phyloP scores from a whole-genome alignment of 2,329 filamentous ascomycete genomes.

The Nemania serpens region DNA sequence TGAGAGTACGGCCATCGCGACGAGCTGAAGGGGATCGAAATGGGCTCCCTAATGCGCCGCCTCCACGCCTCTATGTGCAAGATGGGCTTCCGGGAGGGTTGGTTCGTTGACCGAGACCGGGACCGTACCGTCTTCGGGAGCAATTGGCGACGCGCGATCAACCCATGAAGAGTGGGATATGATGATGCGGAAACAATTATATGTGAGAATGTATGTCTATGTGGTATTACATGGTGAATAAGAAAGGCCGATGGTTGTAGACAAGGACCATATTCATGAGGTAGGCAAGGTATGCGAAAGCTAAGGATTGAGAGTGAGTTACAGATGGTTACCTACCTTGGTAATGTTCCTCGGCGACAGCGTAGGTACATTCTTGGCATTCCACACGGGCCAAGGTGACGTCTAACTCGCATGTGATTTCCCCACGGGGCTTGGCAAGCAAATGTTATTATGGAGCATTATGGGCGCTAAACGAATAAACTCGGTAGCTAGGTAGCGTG shows the following conservation, averaged over 20 bases:
- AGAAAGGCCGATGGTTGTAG: slow-evolving; percentile 1
- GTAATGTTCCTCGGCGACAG: slow-evolving; percentile 36
- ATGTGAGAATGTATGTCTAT: slow-evolving; percentile 13
- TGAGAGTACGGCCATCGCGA: slow-evolving; percentile 73
- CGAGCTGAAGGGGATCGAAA: slow-evolving; percentile 8
- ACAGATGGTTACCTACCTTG: too few species aligned
- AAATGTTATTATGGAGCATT: neutral
- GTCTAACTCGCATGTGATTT: slow-evolving; percentile 39
- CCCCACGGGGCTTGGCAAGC: slow-evolving; percentile 15
- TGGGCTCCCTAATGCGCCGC: slow-evolving; percentile 28
- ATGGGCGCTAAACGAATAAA: neutral
- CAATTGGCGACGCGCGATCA: slow-evolving; percentile 16
- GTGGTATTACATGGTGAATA: slow-evolving; percentile 34
- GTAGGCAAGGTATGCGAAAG: neutral
- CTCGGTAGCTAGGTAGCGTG: too few species aligned
- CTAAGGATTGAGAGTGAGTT: slow-evolving; percentile 3
- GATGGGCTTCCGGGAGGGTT: neutral
- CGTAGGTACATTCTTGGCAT: slow-evolving; percentile 17
- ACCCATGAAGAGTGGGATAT: slow-evolving; percentile 26
- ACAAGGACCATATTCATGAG: neutral
- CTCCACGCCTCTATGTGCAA: slow-evolving; percentile 18
- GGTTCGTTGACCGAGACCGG: neutral
- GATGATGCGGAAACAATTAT: slow-evolving; percentile 13
- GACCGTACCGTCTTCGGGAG: neutral
- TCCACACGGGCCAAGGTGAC: slow-evolving; percentile 30